Evolutionary conservation across 2,329 filamentous ascomycete genomes (phyloP), one percentile per base, ranked within the genome.

Genomic region (Scytalidium sp.): DNA sequence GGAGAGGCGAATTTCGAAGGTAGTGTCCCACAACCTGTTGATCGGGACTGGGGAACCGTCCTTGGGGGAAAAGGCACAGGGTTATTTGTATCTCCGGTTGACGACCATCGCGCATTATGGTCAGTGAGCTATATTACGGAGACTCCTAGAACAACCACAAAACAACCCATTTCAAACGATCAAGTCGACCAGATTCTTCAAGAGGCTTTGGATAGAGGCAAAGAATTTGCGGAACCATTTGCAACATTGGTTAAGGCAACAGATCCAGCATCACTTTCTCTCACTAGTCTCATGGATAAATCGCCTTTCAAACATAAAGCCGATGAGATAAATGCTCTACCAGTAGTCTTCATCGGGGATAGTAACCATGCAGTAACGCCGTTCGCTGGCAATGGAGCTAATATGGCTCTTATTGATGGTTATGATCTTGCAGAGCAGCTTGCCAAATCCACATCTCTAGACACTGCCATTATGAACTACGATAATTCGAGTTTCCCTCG

Each of bases 331-430:
- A 49, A 52, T n/a, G 43, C 59, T 3, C 39, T 42, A 7, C 41
- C 32, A 20, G 64, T 74, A 7, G 57, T 78, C 9, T 78, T 74
- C 45, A 71, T 79, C 19, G 76, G 76, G 10, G 75, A 79, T 54
- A 66, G 67, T 48, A 78, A 79, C 52, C 75, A 79, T 56, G 74
- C 75, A 1, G 65, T 77, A 5, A 75, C 67, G 46, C 72, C 75
- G 0, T 79, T 76, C 60, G 71, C 75, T 4, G 74, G 75, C 1
- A 73, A 69, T 49, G 75, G 76, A 0, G 75, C 73, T 0, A 77
- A 76, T 53, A 56, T 78, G 50, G 75, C 74, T 3, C 51, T 78
- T 21, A 69, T 65, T 47, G 75, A 78, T 55, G 74, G 64, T 0
- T 75, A 69, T 67, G 71, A 76, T 43, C 61, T 75, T n/a, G 75